Base-by-base conservation (phyloP, 2,329 filamentous ascomycete species). In the Curvularia eragrostidis region DNA sequence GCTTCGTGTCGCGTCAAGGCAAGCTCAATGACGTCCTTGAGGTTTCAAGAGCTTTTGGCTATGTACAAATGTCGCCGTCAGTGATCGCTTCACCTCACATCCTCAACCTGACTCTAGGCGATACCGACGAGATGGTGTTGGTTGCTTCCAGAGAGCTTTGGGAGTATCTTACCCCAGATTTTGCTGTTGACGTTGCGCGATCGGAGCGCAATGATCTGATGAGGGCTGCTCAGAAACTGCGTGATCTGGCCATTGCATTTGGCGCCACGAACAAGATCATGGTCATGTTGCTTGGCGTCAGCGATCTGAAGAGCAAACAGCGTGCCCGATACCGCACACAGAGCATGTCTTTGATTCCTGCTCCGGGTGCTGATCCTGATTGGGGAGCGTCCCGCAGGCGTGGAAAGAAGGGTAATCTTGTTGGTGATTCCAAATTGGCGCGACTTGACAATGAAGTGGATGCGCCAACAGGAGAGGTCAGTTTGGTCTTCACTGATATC, bases 401-500 rank as follows among this genome's bases (percentile, higher is more conserved):
- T 24, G 69, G 90, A 64, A 91, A 89, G 73, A 82, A 83, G 64
- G 79, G 82, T 58, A 85, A 87, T 66, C 49, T 67, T 58, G 83
- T 85, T n/a, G 87, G 91, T 54, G 93, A 98, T 75, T 96, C 93
- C 23, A 91, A 90, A 53, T 85, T 99, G 53, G 90, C 91, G 57
- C 87, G 94, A 47, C 87, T 98, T 28, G 92, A 95, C 64, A 89
- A 90, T 52, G 94, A 97, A 78, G 93, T 98, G 48, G 91, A 94
- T 60, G 91, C 95, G 12, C 95, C 95, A 0, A 91, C 89, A 1
- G 94, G 94, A 46, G 91, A 96, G 69, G 87, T 98, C 48, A 91
- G 92, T 41, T 92, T 99, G 71, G 93, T 96, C 48, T 99, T 99
- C 75, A 99, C 95, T 0, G 95, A 99, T 80, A 99, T 99, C 84